phyloP scores from a whole-genome alignment of 2,329 filamentous ascomycete genomes.

The Pseudogymnoascus sp. region DNA sequence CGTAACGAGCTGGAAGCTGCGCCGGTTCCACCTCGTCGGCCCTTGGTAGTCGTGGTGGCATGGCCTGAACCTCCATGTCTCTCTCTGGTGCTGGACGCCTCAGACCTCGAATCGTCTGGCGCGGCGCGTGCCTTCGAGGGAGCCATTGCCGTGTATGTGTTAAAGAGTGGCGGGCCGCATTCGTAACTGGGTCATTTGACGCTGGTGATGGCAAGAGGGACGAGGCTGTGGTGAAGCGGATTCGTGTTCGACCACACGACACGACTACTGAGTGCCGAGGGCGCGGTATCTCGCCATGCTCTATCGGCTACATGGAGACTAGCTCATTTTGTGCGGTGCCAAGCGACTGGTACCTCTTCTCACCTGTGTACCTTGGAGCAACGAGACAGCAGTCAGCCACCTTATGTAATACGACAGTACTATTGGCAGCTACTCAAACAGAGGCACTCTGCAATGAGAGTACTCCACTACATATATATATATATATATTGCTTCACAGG shows the following conservation, averaged over 20 bases:
- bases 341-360: neutral
- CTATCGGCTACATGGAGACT: neutral
- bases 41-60: conserved; percentile 21
- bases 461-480: neutral
- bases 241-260: conserved; percentile 1
- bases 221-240: neutral
- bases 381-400: neutral
- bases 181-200: neutral
- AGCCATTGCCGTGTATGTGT: conserved; percentile 21
- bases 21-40: conserved; percentile 21
- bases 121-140: conserved; percentile 25
- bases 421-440: neutral
- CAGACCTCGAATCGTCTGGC: conserved; percentile 30
- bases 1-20: conserved; percentile 23
- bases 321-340: neutral
- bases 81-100: conserved; percentile 31
- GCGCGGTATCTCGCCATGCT: neutral
- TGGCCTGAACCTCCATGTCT: conserved; percentile 16
- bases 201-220: neutral
- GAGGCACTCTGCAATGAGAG: neutral
- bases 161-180: conserved; percentile 3
- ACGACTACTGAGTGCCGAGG: neutral
- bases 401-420: neutral
- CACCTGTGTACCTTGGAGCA: neutral
- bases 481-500: neutral